Percentiles rank a stretch among this genome's conserved stretches.
phyloP scores from a whole-genome alignment of 2,329 filamentous ascomycete species.

The Clonostachys sp. region DNA sequence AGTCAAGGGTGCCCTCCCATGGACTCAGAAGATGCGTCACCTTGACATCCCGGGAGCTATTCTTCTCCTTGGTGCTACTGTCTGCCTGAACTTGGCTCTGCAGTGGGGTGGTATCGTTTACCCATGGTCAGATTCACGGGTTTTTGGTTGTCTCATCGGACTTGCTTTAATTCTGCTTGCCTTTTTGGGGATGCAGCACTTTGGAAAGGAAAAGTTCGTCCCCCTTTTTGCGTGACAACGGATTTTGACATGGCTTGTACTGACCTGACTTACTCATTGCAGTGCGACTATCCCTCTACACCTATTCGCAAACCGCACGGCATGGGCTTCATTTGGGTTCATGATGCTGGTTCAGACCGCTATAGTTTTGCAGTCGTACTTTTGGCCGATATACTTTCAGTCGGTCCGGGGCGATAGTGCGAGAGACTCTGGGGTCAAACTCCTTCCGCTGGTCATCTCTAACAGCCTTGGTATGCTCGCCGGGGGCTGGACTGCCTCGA shows the following conservation, averaged over 20 bases:
- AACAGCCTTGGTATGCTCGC: constrained; percentile 32
- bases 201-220: constrained; percentile 29
- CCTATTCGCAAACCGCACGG: too few species aligned
- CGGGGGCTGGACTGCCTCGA: constrained; percentile 30
- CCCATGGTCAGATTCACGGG: constrained; percentile 24
- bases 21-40: constrained; percentile 7
- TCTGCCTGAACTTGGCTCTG: constrained; percentile 30
- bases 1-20: too few species aligned
- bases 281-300: too few species aligned
- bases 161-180: constrained; percentile 16
- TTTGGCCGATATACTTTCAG: constrained; percentile 32
- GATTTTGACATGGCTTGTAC: background rate
- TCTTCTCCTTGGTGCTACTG: constrained; percentile 27
- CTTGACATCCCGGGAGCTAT: constrained; percentile 31
- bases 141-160: constrained; percentile 29
- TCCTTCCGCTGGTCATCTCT: constrained; percentile 27
- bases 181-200: constrained; percentile 25
- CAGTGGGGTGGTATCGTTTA: constrained; percentile 32
- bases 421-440: constrained; percentile 27
- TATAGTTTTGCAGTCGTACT: constrained; percentile 13
- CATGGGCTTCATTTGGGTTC: too few species aligned
- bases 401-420: constrained; percentile 23
- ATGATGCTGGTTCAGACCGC: too few species aligned
- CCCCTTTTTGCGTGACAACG: constrained; percentile 17
- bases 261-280: too few species aligned